Evolutionary conservation across 2,329 filamentous ascomycete genomes (phyloP), one percentile per base, ranked within the genome.

Genomic region (Cercospora berteroae): DNA sequence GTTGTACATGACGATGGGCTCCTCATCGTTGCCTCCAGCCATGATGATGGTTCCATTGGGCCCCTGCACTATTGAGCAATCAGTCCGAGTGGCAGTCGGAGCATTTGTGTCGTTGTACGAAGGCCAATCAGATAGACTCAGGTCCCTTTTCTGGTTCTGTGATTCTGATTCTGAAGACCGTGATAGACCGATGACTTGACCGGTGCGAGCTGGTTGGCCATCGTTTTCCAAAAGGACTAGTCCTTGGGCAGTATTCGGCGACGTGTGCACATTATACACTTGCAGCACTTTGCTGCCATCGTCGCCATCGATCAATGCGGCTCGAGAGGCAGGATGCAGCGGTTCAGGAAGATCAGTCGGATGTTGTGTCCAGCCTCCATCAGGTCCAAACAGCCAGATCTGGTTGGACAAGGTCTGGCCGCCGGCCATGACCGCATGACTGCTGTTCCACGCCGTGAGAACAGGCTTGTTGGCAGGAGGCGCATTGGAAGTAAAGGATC

Each of bases 211-310:
- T 10, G 82, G 76, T 13, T 76, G 71, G 16, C 90, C 91, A 48
- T 84, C 82, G 10, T 84, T 84, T 69, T 87, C 86, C 58, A 90
- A 79, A 13, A 97, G 79, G 18, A 92, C 85, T 33, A 89, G 87
- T 65, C 90, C 88, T 33, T 86, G 87, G 52, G 97, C 91, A 6
- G 82, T 80, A 76, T 96, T 96, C 3, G 94, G 94, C 0, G 89
- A 88, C 9, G 84, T 83, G 13, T 85, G 85, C 80, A 93, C 86
- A 76, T 97, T 88, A 73, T 95, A 97, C 10, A 89, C 88, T 73
- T 93, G 88, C 18, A 98, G 81, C 44, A 89, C 87, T 76, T 92
- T 94, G 79, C 90, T 94, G 29, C 86, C 88, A 77, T 97, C 92
- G 50, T 88, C 85, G 23, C 90, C 91, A 12, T 83, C 81, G n/a